These are phyloP conservation scores for Cairneyella variabilis DNA, from an alignment of 495 filamentous ascomycete genomes.

Conservation along the genomic window DNA sequence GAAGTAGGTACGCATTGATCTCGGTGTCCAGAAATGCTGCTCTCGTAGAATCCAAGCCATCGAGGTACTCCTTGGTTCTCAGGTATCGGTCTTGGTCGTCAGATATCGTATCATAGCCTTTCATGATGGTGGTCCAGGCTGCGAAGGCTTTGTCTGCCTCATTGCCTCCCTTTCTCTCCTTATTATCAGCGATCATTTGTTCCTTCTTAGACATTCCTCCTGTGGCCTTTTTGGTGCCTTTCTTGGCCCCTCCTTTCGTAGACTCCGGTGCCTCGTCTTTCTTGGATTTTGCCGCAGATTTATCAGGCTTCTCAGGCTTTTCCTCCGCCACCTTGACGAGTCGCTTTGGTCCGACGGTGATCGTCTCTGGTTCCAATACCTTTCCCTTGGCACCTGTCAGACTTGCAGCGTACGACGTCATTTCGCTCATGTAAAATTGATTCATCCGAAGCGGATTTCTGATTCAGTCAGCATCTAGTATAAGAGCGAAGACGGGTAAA, in stretches of 20 bases:
- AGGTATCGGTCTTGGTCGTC: conserved; percentile 29
- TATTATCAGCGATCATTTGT: conserved; percentile 32
- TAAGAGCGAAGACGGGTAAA: no score
- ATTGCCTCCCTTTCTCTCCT: conserved; percentile 27
- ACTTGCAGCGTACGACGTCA: conserved; percentile 65
- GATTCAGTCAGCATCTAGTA: no score
- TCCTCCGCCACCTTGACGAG: conserved; percentile 27
- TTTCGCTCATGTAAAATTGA: conserved; percentile 56
- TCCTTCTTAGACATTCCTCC: conserved; percentile 27
- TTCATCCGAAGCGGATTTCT: conserved; percentile 33
- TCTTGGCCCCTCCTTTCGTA: conserved; percentile 25
- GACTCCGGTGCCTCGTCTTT: conserved; percentile 9
- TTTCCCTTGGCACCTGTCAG: conserved; percentile 61
- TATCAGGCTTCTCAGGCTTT: conserved; percentile 16
- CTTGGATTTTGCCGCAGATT: conserved; percentile 1
- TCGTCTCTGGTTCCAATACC: conserved; percentile 56
- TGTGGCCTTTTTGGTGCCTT: conserved; percentile 34
- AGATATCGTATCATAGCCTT: conserved; percentile 26
- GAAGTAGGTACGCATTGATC: conserved; percentile 34
- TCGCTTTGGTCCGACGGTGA: conserved; percentile 42
- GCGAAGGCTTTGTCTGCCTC: conserved; percentile 32
- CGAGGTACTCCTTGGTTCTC: conserved; percentile 29
- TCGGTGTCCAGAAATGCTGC: conserved; percentile 31
- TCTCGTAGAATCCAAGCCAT: conserved; percentile 25
- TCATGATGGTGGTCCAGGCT: conserved; percentile 31